A percentile compares a stretch with the other conserved stretches of the same genome.
Evolutionary conservation across 2,329 filamentous ascomycete genomes (phyloP).

Genomic region (Dactylellina drechsleri): DNA sequence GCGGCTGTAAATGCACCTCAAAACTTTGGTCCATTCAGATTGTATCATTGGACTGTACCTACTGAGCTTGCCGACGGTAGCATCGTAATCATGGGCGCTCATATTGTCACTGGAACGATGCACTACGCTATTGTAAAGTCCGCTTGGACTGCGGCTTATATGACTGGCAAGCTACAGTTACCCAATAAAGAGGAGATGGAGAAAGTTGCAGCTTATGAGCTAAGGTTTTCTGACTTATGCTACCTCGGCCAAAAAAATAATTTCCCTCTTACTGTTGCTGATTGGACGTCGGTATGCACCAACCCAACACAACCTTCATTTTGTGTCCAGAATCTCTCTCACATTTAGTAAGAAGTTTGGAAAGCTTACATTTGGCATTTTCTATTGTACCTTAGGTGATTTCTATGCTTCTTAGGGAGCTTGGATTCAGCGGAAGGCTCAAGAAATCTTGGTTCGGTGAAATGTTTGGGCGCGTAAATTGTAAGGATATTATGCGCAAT

Average conservation of each 20-base stretch:
- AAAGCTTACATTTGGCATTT: too few species aligned
- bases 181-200: conserved; percentile 33
- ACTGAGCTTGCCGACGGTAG: conserved; percentile 32
- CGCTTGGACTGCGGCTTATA: conserved; percentile 31
- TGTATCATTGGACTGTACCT: conserved; percentile 27
- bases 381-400: too few species aligned
- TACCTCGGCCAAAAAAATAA: conserved; percentile 19
- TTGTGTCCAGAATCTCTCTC: too few species aligned
- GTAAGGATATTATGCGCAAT: too few species aligned
- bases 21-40: conserved; percentile 11
- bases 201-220: conserved; percentile 20
- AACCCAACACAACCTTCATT: too few species aligned
- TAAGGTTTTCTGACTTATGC: conserved; percentile 15
- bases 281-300: too few species aligned
- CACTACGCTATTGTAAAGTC: conserved; percentile 13
- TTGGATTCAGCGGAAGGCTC: too few species aligned
- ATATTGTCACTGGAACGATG: conserved; percentile 6
- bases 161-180: conserved; percentile 31
- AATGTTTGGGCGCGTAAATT: too few species aligned
- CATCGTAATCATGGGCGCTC: conserved; percentile 19
- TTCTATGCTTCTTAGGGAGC: too few species aligned
- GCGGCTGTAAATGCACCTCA: background rate
- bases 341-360: too few species aligned
- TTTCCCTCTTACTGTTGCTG: background rate
- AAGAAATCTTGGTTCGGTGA: too few species aligned